Percentiles rank a stretch among this genome's conserved stretches.
Evolutionary conservation across 2,329 filamentous ascomycete species (phyloP).

Genomic region (Fusarium odoratissimum): DNA sequence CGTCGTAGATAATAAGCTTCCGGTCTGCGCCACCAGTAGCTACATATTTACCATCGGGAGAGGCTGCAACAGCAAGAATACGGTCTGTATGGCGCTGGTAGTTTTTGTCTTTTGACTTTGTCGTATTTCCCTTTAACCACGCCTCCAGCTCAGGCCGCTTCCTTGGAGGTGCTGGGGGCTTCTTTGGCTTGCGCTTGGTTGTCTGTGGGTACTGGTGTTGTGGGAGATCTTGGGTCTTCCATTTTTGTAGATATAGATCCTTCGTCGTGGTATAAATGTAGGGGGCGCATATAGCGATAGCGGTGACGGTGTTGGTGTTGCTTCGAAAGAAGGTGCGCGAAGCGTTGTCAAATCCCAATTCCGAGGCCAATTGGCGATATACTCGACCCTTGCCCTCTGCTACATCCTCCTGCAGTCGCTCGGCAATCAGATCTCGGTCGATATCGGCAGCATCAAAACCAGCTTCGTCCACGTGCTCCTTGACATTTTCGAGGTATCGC

Average conservation of each 20-base stretch:
- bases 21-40: constrained; percentile 90
- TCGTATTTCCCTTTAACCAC: constrained; percentile 71
- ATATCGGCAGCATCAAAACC: constrained; percentile 96
- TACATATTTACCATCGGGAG: constrained; percentile 88
- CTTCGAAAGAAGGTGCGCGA: constrained; percentile 79
- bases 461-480: constrained; percentile 80
- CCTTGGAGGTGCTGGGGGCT: constrained; percentile 67
- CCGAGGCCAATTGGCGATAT: constrained; percentile 81
- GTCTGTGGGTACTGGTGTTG: constrained; percentile 70
- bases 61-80: constrained; percentile 88
- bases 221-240: constrained; percentile 79
- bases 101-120: constrained; percentile 69
- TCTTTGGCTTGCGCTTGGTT: constrained; percentile 68
- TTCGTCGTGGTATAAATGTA: constrained; percentile 91
- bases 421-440: constrained; percentile 90
- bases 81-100: constrained; percentile 82
- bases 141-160: constrained; percentile 72
- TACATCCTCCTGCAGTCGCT: constrained; percentile 90
- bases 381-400: constrained; percentile 91
- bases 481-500: constrained; percentile 91
- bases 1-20: constrained; percentile 89
- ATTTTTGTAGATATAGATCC: constrained; percentile 87
- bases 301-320: constrained; percentile 82
- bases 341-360: constrained; percentile 76
- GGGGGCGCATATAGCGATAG: constrained; percentile 80